A percentile compares a stretch with the other conserved stretches of the same genome.
Evolutionary conservation across 192 early-diverging fungal genomes (phyloP).

Genomic region (Podila epigama): DNA sequence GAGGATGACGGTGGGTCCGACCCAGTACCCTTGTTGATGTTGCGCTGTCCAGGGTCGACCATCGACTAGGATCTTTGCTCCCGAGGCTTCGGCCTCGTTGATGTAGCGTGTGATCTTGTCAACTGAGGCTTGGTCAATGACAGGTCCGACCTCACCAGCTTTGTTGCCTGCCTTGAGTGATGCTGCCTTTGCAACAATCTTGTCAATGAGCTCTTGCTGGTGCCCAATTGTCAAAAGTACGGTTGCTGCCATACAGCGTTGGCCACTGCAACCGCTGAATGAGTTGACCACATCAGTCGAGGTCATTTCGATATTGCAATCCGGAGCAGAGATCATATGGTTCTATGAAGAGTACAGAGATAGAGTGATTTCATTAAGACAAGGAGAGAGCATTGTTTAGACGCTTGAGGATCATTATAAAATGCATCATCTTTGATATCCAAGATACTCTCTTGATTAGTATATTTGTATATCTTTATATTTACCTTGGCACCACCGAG

Average conservation of each 20-base stretch:
- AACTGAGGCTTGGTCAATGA: slow-evolving; percentile 72
- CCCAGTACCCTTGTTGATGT: slow-evolving; percentile 67
- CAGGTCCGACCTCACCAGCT: slow-evolving; percentile 71
- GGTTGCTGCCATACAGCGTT: slow-evolving; percentile 81
- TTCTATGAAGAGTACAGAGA: slow-evolving; percentile 49
- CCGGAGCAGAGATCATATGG: slow-evolving; percentile 80
- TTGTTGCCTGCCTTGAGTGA: slow-evolving; percentile 62
- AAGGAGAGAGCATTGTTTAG: not conserved
- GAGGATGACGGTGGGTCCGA: slow-evolving; percentile 74
- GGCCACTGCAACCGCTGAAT: slow-evolving; percentile 79
- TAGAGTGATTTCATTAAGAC: not conserved
- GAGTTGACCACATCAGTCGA: slow-evolving; percentile 80
- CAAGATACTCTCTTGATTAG: too few species aligned
- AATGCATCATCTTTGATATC: too few species aligned
- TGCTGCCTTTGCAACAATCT: slow-evolving; percentile 65
- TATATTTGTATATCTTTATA: too few species aligned
- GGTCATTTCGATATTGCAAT: slow-evolving; percentile 80
- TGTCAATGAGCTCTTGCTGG: slow-evolving; percentile 67
- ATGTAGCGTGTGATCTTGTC: slow-evolving; percentile 73
- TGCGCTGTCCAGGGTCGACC: slow-evolving; percentile 59
- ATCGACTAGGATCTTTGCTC: slow-evolving; percentile 75
- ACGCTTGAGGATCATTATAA: too few species aligned
- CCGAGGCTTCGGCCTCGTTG: slow-evolving; percentile 53
- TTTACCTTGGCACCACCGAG: slow-evolving; percentile 70
- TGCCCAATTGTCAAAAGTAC: slow-evolving; percentile 76